Base-by-base conservation (phyloP, 805 yeast genomes). In the Suhomyces emberorum region DNA sequence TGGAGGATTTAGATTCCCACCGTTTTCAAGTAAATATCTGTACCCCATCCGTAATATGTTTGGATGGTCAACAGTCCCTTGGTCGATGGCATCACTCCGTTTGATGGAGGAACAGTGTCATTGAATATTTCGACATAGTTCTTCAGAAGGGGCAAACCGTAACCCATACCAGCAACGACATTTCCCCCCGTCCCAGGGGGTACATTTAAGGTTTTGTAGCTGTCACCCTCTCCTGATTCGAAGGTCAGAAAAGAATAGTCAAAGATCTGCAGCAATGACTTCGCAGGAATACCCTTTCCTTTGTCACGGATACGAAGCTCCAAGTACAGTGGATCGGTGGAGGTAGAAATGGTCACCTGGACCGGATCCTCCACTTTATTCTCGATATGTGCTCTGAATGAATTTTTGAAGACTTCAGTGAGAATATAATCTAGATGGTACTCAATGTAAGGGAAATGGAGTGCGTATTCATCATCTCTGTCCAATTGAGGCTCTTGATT, bases 141-240 rank as follows among this genome's bases (percentile, higher is more conserved):
- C 43, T 63, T 67, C 66, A 89, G 84, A 43, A 91, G 65, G 5
- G 98, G 98, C 37, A 91, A 61, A 0, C 98, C 98, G 55, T 88
- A 91, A 0, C 98, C 98, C 85, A 93, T 84, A 0, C 98, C 98
- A 0, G 97, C 96, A 23, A 91, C 78, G 7, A 74, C 66, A 49
- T 74, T 74, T 1, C 85, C 83, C 1, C 82, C 82, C 16, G 73
- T 70, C 2, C 88, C 89, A 0, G 88, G 89, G 22, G 83, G 80
- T 19, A 76, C 76, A 49, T 83, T 83, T 38, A 80, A 59, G 0
- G 85, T 79, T 49, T 74, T 74, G 49, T 73, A 74, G 26, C 76
- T 69, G 10, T 76, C 83, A 4, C 78, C 79, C 39, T 77, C 83
- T 15, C 70, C 68, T 0, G 69, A 53, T 32, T 79, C 80, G 41